A percentile compares a stretch with the other conserved stretches of the same genome.
phyloP scores from a whole-genome alignment of 352 stramenopile species.

The Phytophthora ramorum region DNA sequence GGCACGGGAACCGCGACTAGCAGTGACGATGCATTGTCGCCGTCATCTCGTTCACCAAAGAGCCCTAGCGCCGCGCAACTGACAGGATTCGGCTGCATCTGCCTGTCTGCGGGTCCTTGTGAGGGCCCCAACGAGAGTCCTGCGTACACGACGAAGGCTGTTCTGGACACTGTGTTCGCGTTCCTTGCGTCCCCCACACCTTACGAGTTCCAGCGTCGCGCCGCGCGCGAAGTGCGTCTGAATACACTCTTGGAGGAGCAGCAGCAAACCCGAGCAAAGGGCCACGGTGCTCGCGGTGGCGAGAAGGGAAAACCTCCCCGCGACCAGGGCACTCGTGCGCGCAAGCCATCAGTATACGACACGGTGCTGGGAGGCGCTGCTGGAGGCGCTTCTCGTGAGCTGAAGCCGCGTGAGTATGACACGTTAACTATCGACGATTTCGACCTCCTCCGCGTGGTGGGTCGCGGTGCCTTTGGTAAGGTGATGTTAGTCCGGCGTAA shows the following conservation, averaged over 20 bases:
- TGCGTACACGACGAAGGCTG: constrained; percentile 73
- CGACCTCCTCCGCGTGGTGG: constrained; percentile 97
- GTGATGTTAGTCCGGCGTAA: constrained; percentile 91
- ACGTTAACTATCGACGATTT: constrained; percentile 94
- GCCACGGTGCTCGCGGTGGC: constrained; percentile 1
- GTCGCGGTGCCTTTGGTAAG: constrained; percentile 97
- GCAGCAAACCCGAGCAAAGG: constrained; percentile 21
- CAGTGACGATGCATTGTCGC: constrained; percentile 31
- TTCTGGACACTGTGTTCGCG: constrained; percentile 83
- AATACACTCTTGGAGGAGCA: constrained; percentile 55
- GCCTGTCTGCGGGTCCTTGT: constrained; percentile 76
- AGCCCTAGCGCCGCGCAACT: constrained; percentile 47
- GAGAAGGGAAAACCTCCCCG: constrained; percentile 15
- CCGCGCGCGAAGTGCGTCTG: constrained; percentile 55
- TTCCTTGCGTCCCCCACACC: constrained; percentile 80
- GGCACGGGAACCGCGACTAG: constrained; percentile 23
- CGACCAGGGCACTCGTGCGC: constrained; percentile 16
- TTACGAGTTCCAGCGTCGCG: constrained; percentile 79
- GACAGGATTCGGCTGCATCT: constrained; percentile 73
- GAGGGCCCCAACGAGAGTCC: constrained; percentile 58
- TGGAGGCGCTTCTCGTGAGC: constrained; percentile 25
- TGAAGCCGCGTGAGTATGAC: constrained; percentile 55
- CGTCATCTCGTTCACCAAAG: constrained; percentile 31
- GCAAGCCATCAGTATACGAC: constrained; percentile 35
- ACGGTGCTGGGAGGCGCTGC: constrained; percentile 26